Evolutionary conservation across 352 stramenopile genomes (phyloP).

Genomic region (Pythium pectinolyticum): DNA sequence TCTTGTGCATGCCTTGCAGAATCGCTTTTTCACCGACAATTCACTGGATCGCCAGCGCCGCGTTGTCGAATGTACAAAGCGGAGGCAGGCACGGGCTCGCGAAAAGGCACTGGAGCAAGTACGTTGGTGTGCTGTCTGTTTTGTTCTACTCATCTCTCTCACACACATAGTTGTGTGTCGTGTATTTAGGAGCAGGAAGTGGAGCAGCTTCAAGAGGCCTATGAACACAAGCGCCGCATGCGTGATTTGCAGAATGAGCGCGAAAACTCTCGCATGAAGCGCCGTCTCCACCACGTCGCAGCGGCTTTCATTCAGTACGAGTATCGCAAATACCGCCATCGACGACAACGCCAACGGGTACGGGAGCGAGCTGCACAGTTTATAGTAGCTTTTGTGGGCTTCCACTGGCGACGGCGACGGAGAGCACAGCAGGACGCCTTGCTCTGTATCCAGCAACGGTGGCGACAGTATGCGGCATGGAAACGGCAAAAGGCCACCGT

Average conservation of each 20-base stretch:
- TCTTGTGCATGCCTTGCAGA: conserved; percentile 23
- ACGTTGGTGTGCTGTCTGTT: too few relatives aligned
- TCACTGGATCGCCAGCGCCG: conserved; percentile 57
- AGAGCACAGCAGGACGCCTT: conserved; percentile 26
- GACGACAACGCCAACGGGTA: conserved; percentile 7
- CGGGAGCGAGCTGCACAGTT: conserved; percentile 33
- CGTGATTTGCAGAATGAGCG: conserved; percentile 43
- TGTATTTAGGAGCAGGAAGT: conserved; percentile 51
- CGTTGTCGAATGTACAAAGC: conserved; percentile 57
- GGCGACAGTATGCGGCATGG: conserved; percentile 2
- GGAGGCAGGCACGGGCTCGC: conserved; percentile 47
- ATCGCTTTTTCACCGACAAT: conserved; percentile 76
- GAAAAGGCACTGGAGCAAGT: conserved; percentile 63
- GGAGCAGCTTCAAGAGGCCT: conserved; percentile 43
- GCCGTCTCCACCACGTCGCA: conserved; percentile 63
- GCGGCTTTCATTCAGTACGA: conserved; percentile 72
- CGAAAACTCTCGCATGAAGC: conserved; percentile 52
- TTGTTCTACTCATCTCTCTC: too few relatives aligned
- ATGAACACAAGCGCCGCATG: conserved; percentile 44
- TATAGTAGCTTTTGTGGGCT: conserved; percentile 37
- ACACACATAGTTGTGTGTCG: too few relatives aligned
- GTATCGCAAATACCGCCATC: conserved; percentile 37
- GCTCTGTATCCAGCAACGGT: conserved; percentile 38
- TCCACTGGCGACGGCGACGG: conserved; percentile 20
- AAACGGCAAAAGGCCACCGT: conserved; percentile 19